Base-by-base conservation (phyloP, 345 rosid genomes). In the Passiflora organensis region DNA sequence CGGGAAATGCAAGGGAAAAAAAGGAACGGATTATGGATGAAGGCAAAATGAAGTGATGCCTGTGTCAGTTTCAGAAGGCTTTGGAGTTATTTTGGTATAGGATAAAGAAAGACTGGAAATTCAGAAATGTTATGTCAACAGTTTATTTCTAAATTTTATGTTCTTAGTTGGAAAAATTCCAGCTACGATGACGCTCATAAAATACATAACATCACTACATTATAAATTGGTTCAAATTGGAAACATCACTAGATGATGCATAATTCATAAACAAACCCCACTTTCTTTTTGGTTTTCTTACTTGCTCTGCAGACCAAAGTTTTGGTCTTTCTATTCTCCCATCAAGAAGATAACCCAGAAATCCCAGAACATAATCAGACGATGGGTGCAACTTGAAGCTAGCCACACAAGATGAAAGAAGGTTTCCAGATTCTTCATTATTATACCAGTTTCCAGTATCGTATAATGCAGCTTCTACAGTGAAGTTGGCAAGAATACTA, bases 241-340 rank as follows among this genome's bases (percentile, higher is more conserved):
- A 10, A 14, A 10, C 1, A 28, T 14, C 32, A 21, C 20, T 48
- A 48, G 6, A 48, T 21, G 20, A 48, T 14, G 13, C 24, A 15
- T 24, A 20, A 22, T 13, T 13, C 34, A 14, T 20, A 1, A 23
- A 56, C 39, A 13, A 44, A 44, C 42, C 21, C 25, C 44, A 53
- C 60, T 36, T 32, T 51, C 48, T 15, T 6, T 15, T 60, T n/a
- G n/a, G 48, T 23, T 69, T 75, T 55, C 93, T 82, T 60, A 86
- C 98, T 62, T 84, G 83, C 75, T 91, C 95, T 12, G 96, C 94
- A 56, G 95, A 89, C 98, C 98, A 91, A 51, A 91, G 89, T 77
- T 72, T 88, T 42, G 98, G 96, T 57, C 58, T 76, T 64, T 82
- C 84, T 43, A 91, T 66, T 72, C 76, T 82, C 58, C 94, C 99